Evolutionary conservation across 1,284 basidiomycete genomes (phyloP), one percentile per base, ranked within the genome.

Genomic region (Malassezia yamatoensis): DNA sequence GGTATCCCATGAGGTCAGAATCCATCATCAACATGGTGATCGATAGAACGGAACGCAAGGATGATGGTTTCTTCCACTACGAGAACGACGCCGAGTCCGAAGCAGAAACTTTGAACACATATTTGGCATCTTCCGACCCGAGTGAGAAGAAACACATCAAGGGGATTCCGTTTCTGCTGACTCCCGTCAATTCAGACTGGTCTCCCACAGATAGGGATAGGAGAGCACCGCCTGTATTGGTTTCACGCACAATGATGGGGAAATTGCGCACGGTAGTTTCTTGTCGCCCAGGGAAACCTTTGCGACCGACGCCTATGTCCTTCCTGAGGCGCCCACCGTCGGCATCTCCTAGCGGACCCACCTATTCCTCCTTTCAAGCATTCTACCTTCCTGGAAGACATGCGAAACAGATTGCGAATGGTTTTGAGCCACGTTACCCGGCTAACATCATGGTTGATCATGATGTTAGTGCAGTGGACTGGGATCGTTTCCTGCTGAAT

Each of bases 401-500:
- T n/a, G 11, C 5, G 4, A 47, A n/a, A 1, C 45, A 32, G 15
- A n/a, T 47, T 6, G 45, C 45, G 2, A 16, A 13, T 2, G 45
- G 45, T 3, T 47, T 47, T 6, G 32, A 35, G n/a, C 32, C 32
- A 13, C 45, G 45, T 15, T 47, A 47, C 16, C 45, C 45, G 3
- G 45, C 10, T 7, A 4, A 12, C 8, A 35, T 47, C 9, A 47
- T 47, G 45, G 45, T 47, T 8, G 45, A 47, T 35, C 45, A 47
- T 7, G 32, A 47, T 13, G 45, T 47, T n/a, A 47, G 45, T 15
- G 45, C 45, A 5, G 45, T 47, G 5, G 45, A 47, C n/a, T 47
- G 45, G 45, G 45, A 47, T 18, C 45, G n/a, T 6, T 47, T 47
- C n/a, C 45, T 47, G 2, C 11, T 47, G 7, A 47, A 47, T 35